Evolutionary conservation across 495 filamentous ascomycete genomes (phyloP).

Genomic region (Lasiosphaeria ovina): DNA sequence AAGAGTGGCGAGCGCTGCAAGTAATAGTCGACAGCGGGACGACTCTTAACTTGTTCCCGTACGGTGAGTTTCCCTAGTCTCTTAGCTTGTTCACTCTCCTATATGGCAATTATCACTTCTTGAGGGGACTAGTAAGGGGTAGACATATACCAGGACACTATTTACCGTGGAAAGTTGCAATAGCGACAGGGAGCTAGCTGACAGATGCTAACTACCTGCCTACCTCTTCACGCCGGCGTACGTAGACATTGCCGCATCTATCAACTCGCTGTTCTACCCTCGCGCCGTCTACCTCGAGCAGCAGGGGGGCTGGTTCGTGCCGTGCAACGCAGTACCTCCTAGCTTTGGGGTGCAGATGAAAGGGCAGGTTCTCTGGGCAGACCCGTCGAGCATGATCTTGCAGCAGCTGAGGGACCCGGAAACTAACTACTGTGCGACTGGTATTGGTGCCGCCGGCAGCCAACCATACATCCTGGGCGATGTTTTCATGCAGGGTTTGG

Average conservation of each 20-base stretch:
- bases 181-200: no score
- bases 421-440: constrained; percentile 42
- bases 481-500: constrained; percentile 58
- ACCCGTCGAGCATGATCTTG: constrained; percentile 53
- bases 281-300: constrained; percentile 30
- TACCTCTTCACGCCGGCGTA: no score
- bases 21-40: constrained; percentile 41
- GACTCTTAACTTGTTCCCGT: constrained; percentile 34
- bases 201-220: no score
- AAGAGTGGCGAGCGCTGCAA: constrained; percentile 16
- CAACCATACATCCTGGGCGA: constrained; percentile 54
- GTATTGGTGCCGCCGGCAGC: constrained; percentile 36
- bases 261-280: constrained; percentile 46
- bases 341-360: constrained; percentile 50
- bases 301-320: constrained; percentile 39
- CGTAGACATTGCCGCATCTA: constrained; percentile 33
- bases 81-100: not conserved
- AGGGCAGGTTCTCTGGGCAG: constrained; percentile 46
- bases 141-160: no score
- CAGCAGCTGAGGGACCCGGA: constrained; percentile 30
- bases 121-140: no score
- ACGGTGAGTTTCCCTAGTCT: constrained; percentile 8
- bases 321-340: constrained; percentile 51
- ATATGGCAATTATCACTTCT: no score
- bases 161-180: no score